Percentiles rank a stretch among this genome's conserved stretches.
Evolutionary conservation across 1,139 yeast species (phyloP).

Genomic region (Trichomonascaceae sp.): DNA sequence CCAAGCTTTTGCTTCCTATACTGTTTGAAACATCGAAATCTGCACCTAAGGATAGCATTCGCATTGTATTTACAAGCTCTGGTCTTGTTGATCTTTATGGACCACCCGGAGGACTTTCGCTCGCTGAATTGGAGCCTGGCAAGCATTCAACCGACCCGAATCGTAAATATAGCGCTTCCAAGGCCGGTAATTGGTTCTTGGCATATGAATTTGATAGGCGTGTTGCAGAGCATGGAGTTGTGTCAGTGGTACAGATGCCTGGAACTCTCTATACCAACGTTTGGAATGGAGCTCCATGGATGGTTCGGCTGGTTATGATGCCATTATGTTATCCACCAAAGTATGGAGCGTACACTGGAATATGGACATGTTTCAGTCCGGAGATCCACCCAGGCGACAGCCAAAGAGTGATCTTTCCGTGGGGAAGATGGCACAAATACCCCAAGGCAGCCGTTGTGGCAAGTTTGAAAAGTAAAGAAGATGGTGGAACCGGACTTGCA

Average conservation of each 20-base stretch:
- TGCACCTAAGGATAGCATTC: slow-evolving; percentile 17
- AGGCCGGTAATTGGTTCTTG: slow-evolving; percentile 42
- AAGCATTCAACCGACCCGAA: slow-evolving; percentile 11
- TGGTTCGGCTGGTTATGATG: background rate
- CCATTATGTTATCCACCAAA: slow-evolving; percentile 9
- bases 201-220: slow-evolving; percentile 40
- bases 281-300: slow-evolving; percentile 29
- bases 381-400: slow-evolving; percentile 29
- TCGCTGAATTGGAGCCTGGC: slow-evolving; percentile 33
- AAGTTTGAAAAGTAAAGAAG: background rate
- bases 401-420: slow-evolving; percentile 32
- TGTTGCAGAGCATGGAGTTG: slow-evolving; percentile 15
- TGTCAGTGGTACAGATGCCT: slow-evolving; percentile 40
- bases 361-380: slow-evolving; percentile 39
- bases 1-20: slow-evolving; percentile 41
- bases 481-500: background rate
- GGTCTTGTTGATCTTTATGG: slow-evolving; percentile 26
- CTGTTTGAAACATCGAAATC: slow-evolving; percentile 34
- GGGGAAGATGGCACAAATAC: slow-evolving; percentile 15
- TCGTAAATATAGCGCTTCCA: slow-evolving; percentile 41
- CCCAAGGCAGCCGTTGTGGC: background rate
- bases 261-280: slow-evolving; percentile 42
- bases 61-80: slow-evolving; percentile 47
- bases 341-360: slow-evolving; percentile 40
- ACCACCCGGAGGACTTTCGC: slow-evolving; percentile 29